Evolutionary conservation across 1,284 basidiomycete species (phyloP).

Genomic region (Salmacisia buchloeana): DNA sequence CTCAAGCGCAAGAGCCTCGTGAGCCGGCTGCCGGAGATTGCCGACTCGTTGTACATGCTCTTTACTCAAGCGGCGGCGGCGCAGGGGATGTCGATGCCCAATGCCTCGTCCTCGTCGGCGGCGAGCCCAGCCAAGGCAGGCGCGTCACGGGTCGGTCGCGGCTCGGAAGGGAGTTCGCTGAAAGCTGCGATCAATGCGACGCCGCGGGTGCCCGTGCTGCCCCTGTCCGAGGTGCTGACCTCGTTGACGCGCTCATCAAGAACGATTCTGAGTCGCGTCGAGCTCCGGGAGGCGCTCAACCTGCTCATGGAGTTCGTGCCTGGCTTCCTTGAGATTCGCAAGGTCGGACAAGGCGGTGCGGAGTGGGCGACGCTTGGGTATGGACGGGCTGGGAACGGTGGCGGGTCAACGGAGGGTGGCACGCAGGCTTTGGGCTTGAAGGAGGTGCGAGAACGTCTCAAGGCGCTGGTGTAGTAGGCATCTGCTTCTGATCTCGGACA

Average conservation of each 20-base stretch:
- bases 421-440: neutral
- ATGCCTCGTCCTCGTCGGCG: neutral
- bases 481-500: no score
- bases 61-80: slow-evolving; percentile 10
- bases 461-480: neutral
- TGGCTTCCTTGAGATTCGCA: slow-evolving; percentile 28
- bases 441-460: neutral
- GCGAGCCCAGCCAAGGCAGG: neutral
- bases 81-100: slow-evolving; percentile 2
- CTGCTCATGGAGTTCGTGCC: slow-evolving; percentile 22
- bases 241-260: slow-evolving; percentile 24
- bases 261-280: slow-evolving; percentile 24
- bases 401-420: neutral
- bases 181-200: neutral
- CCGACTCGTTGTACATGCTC: slow-evolving; percentile 20
- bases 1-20: slow-evolving; percentile 25
- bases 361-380: slow-evolving; percentile 1
- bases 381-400: neutral
- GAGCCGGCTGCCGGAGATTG: slow-evolving; percentile 28
- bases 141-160: neutral
- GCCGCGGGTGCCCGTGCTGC: slow-evolving; percentile 16
- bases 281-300: slow-evolving; percentile 24
- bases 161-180: neutral
- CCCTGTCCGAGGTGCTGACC: slow-evolving; percentile 26
- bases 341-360: slow-evolving; percentile 1